A percentile compares a stretch with the other conserved stretches of the same genome.
These are phyloP conservation scores for Irpex sp. DNA, from an alignment of 1,284 basidiomycete species.

Conservation along the genomic window DNA sequence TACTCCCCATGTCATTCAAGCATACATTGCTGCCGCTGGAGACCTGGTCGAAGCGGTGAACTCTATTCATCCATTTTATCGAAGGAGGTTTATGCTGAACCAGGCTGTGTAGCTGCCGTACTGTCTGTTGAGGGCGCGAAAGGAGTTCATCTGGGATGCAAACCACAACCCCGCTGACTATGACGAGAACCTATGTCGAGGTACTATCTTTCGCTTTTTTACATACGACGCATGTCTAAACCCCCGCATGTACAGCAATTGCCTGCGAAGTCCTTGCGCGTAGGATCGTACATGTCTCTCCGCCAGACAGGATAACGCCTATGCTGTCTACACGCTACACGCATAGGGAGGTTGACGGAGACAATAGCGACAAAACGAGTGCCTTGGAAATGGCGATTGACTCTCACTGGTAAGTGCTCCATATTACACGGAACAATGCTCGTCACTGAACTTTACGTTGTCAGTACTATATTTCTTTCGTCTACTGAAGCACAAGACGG, in stretches of 20 bases:
- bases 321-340: slow-evolving; percentile 81
- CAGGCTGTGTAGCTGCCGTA: slow-evolving; percentile 57
- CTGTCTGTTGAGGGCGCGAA: slow-evolving; percentile 76
- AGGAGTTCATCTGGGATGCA: slow-evolving; percentile 76
- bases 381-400: slow-evolving; percentile 85
- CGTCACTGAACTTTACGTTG: background rate
- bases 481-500: slow-evolving; percentile 85
- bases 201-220: slow-evolving; percentile 33
- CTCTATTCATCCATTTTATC: background rate
- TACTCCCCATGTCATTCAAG: slow-evolving; percentile 63
- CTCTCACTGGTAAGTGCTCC: slow-evolving; percentile 60
- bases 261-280: slow-evolving; percentile 90
- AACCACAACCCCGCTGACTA: slow-evolving; percentile 76
- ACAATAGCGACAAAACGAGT: slow-evolving; percentile 69
- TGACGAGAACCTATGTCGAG: slow-evolving; percentile 80
- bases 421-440: too few relatives aligned
- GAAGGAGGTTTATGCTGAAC: background rate
- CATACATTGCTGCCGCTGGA: slow-evolving; percentile 65
- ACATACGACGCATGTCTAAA: background rate
- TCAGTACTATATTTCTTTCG: slow-evolving; percentile 79
- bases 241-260: slow-evolving; percentile 42
- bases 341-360: slow-evolving; percentile 73
- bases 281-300: slow-evolving; percentile 67
- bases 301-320: slow-evolving; percentile 58
- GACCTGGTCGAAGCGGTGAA: slow-evolving; percentile 77